phyloP scores from a whole-genome alignment of 768 basidiomycete species.

The Lactarius trivialis region DNA sequence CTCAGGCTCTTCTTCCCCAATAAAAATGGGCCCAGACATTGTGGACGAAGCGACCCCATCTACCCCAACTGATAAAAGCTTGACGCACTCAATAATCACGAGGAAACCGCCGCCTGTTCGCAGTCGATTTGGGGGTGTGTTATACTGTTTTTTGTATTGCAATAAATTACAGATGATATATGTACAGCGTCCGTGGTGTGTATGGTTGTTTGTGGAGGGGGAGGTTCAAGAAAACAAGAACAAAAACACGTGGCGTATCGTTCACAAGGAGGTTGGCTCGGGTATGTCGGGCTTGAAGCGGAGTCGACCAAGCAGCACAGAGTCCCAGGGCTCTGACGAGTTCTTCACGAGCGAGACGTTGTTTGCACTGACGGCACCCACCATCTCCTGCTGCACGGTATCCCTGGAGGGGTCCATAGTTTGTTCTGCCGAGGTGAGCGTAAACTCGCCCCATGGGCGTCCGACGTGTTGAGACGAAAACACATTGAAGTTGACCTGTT shows the following conservation, averaged over 20 bases:
- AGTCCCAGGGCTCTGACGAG: conserved; percentile 38
- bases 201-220: background rate
- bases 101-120: background rate
- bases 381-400: conserved; percentile 39
- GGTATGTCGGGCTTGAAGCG: conserved; percentile 56
- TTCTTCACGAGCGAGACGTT: conserved; percentile 46
- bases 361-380: conserved; percentile 30
- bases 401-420: conserved; percentile 32
- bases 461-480: conserved; percentile 44
- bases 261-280: conserved; percentile 47
- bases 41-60: background rate
- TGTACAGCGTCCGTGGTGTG: background rate
- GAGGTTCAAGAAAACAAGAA: background rate
- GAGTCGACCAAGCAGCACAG: conserved; percentile 56
- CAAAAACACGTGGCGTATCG: background rate
- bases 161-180: background rate
- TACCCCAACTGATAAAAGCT: background rate
- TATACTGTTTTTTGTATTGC: background rate
- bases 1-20: background rate
- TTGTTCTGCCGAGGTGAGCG: conserved; percentile 40
- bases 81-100: background rate
- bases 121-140: background rate
- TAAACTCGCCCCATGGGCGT: conserved; percentile 70
- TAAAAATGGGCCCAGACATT: background rate
- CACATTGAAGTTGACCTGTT: conserved; percentile 64